Base-by-base conservation (phyloP, 305 asterid species). In the Rubia tinctorum region DNA sequence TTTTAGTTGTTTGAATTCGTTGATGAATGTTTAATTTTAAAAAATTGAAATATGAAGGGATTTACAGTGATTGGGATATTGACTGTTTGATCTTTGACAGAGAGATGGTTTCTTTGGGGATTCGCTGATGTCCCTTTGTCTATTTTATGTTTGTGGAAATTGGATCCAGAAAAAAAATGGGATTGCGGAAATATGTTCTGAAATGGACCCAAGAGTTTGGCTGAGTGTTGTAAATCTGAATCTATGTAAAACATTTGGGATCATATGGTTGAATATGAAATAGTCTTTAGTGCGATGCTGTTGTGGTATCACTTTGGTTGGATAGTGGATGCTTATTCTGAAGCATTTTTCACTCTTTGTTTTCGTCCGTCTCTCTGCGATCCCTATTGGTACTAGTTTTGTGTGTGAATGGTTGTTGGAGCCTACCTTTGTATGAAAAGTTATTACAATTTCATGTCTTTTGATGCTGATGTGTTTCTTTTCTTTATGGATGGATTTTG, bases 61-160 rank as follows among this genome's bases (percentile, higher is more conserved):
- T n/a, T 43, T 7, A 12, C 37, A 18, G 14, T 59, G 61, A 17
- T 40, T 37, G 17, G n/a, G 68, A 42, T 39, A 17, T 66, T 64
- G 47, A 66, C n/a, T n/a, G 70, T 40, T 18, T 20, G 49, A 65
- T 65, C 23, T n/a, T 66, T 66, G 51, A 20, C 55, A n/a, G 17
- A 42, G 42, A 66, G 71, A 42, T 66, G 56, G 11, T n/a, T 66
- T 6, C 37, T 39, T 66, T 66, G 47, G 5, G 34, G 55, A 66
- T n/a, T 25, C 5, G 40, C 14, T 30, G 47, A n/a, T 34, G 34
- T 6, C 30, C 69, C 3, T 66, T 66, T 30, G 51, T 39, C 39
- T 39, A n/a, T 42, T 40, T 64, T 13, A n/a, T 58, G 27, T 20
- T 20, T 43, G 71, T 40, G 55, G 71, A 40, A 66, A 42, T 45